Conservation (phyloP, 768 basidiomycete genomes). For the Kwoniella newhampshirensis region DNA sequence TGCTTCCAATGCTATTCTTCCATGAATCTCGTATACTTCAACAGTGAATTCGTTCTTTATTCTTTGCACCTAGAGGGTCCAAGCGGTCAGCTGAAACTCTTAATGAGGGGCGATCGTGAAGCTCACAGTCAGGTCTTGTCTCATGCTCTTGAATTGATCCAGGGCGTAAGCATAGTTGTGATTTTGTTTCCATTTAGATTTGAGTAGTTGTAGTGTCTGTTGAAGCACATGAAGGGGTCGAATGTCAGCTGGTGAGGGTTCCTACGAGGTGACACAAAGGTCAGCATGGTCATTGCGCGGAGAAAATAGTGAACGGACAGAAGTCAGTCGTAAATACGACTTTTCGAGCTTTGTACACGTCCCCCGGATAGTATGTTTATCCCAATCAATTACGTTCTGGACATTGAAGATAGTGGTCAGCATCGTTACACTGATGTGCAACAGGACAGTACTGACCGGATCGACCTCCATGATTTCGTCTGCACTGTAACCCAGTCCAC, state of each 20-base stretch:
- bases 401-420: background rate
- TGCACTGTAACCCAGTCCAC: constrained; percentile 41
- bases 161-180: constrained; percentile 74
- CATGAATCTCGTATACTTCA: constrained; percentile 96
- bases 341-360: constrained; percentile 87
- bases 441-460: constrained; percentile 41
- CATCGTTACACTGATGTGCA: background rate
- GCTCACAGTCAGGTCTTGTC: constrained; percentile 95
- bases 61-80: constrained; percentile 75
- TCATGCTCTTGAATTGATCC: constrained; percentile 94
- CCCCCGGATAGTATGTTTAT: constrained; percentile 90
- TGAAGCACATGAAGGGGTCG: constrained; percentile 81
- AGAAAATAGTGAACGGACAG: constrained; percentile 58
- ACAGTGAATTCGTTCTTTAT: constrained; percentile 99
- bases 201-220: constrained; percentile 80
- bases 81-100: too few species aligned
- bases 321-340: constrained; percentile 89
- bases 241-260: constrained; percentile 91
- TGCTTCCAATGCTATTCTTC: constrained; percentile 90
- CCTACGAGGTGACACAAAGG: constrained; percentile 57
- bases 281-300: background rate
- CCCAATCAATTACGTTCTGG: constrained; percentile 96
- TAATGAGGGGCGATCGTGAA: background rate
- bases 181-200: constrained; percentile 81
- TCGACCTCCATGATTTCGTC: constrained; percentile 50